Evolutionary conservation across 2,329 filamentous ascomycete genomes (phyloP), one percentile per base, ranked within the genome.

Genomic region (Diaporthe sp.): DNA sequence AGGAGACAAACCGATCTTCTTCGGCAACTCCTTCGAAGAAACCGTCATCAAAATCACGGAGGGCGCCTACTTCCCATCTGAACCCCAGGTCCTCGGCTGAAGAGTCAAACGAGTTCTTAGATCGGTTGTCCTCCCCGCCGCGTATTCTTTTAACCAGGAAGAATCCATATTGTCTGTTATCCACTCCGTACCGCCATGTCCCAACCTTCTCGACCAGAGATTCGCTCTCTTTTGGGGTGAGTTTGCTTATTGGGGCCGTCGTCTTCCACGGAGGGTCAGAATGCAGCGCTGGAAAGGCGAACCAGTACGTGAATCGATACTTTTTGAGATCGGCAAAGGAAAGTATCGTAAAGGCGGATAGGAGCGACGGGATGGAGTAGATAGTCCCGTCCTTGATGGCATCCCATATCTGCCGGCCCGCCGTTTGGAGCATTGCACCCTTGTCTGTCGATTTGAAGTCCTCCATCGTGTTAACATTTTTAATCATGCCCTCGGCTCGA

Each of bases 271-370:
- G 88, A 2, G 95, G 95, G 73, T 96, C 93, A 5, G 96, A 98
- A 82, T 98, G 96, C 59, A 99, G 89, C 22, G 96, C 95, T 1
- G 97, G 97, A 81, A 98, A 99, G 7, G 94, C 96, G 84, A 98
- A 98, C 92, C 97, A 98, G 85, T 98, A 98, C n/a, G 94, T 95
- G 82, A 98, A 98, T 77, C 93, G 95, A 86, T 98, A 98, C 82
- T 97, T 98, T 84, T 99, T 99, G 46, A 99, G 89, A 82, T 99
- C 96, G 77, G 97, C 96, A 83, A 95, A 99, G 22, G 95, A 98
- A 61, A 98, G 91, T 75, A 97, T 92, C 37, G 94, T 90, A 83
- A 98, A 98, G 9, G 95, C 97, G 6, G 95, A 92, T 25, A 99
- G 91, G 2, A 98, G 89, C 6, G 96, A 98, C 3, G 97, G 97